Base-by-base conservation (phyloP, 305 asterid genomes). In the Lippia alba region DNA sequence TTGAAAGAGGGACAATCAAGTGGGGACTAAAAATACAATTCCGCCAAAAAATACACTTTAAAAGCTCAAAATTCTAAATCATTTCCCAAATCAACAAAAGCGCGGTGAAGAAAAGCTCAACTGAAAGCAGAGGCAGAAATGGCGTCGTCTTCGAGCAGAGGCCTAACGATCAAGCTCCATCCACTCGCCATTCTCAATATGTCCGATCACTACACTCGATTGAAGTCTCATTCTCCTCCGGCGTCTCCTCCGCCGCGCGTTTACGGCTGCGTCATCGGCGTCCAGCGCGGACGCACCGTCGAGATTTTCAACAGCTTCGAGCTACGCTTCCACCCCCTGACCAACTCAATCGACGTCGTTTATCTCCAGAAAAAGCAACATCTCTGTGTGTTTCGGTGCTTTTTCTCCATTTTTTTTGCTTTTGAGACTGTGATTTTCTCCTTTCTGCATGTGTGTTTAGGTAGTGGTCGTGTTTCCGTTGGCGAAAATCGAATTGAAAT, bases 261-360 rank as follows among this genome's bases (percentile, higher is more conserved):
- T 0, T 92, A 88, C 59, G 99, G 99, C 12, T 91, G 97, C 80
- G 99, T 94, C 32, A 91, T 94, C 84, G 99, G 97, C 16, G 91
- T 94, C 17, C 99, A 94, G 78, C 80, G 86, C 74, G 97, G 96
- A 56, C 94, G 99, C 55, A 90, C 93, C 30, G 97, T 94, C n/a
- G 99, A 94, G 96, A 88, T 94, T 86, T 91, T 91, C 81, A 91
- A 94, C 79, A 94, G 92, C 69, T 94, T 94, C 69, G 96, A 94
- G 77, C 97, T 94, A 62, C 86, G 89, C 19, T 89, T 80, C 76
- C 96, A 94, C 79, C 70, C 86, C 46, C 34, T 41, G 45, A 83
- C 95, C 17, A 85, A 84, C 68, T 80, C 97, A 1, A 88, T 94
- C 34, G 95, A 87, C 82, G 96, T 95, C 49, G 70, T 80, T 72